Conservation (phyloP, 2,329 filamentous ascomycete genomes). For the Fusarium sp. region DNA sequence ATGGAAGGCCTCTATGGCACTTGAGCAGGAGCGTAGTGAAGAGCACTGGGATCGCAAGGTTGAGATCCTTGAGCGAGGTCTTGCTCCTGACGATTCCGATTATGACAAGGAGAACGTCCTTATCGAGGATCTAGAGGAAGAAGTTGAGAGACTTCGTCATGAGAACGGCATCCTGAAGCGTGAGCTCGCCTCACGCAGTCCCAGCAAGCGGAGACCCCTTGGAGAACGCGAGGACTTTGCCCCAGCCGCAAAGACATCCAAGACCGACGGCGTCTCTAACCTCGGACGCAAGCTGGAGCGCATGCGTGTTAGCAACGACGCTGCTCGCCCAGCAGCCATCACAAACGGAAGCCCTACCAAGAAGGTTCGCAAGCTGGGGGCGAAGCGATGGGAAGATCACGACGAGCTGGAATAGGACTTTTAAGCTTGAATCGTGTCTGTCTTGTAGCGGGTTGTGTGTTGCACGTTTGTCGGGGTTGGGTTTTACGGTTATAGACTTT, state of each 20-base stretch:
- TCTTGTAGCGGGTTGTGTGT: slow-evolving; percentile 4
- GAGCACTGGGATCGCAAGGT: slow-evolving; percentile 90
- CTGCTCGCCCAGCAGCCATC: slow-evolving; percentile 36
- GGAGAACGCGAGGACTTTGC: slow-evolving; percentile 61
- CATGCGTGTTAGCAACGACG: slow-evolving; percentile 56
- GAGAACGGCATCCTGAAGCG: slow-evolving; percentile 71
- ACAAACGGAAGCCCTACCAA: slow-evolving; percentile 59
- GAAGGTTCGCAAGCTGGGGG: slow-evolving; percentile 60
- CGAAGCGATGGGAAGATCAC: slow-evolving; percentile 59
- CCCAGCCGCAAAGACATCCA: slow-evolving; percentile 25
- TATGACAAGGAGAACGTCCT: slow-evolving; percentile 68
- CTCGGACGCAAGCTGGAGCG: slow-evolving; percentile 59
- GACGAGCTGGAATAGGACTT: slow-evolving; percentile 47
- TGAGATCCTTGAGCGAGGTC: slow-evolving; percentile 64
- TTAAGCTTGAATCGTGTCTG: slow-evolving; percentile 8
- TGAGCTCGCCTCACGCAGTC: slow-evolving; percentile 69
- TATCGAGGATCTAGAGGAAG: slow-evolving; percentile 70
- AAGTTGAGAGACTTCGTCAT: slow-evolving; percentile 72
- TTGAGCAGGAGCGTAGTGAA: slow-evolving; percentile 80
- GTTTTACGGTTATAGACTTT: slow-evolving; percentile 25
- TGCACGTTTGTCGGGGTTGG: slow-evolving; percentile 1
- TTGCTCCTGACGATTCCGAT: slow-evolving; percentile 56
- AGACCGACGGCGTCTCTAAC: slow-evolving; percentile 45
- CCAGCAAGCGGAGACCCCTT: slow-evolving; percentile 65
- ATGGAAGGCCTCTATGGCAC: slow-evolving; percentile 81